Evolutionary conservation across 2,329 filamentous ascomycete genomes (phyloP), one percentile per base, ranked within the genome.

Genomic region (Xylariomycetidae sp.): DNA sequence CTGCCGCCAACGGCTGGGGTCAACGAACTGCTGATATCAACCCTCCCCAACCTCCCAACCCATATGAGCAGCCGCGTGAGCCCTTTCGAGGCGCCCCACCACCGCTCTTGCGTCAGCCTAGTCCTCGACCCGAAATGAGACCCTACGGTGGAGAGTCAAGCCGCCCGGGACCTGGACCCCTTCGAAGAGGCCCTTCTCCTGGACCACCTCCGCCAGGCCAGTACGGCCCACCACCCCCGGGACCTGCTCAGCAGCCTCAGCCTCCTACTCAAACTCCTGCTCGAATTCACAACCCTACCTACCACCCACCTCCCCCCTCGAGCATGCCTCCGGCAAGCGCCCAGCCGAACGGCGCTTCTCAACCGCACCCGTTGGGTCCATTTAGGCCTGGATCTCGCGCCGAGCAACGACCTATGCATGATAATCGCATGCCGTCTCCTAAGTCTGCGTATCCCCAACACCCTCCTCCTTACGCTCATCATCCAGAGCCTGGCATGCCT

Each of bases 361-460:
- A 59, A 22, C 58, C 64, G 4, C 69, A 70, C 31, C 62, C 66
- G 13, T 63, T 87, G 49, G 81, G 85, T 48, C 76, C 82, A 13
- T 95, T 90, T 64, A 78, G 81, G 37, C 76, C 80, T 19, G 79
- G 79, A 49, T 93, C 85, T 57, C 77, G 85, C n/a, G 77, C 83
- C 31, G 90, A 95, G 46, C 80, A 88, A 20, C 48, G 54, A 29
- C 78, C 88, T 32, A 73, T 92, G 43, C 76, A 90, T 45, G 89
- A 95, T 46, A 86, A 82, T 53, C 79, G 85, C 39, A 84, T 89
- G 61, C 77, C 85, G n/a, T 95, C 90, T n/a, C 89, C 89, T 38
- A 89, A 88, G 52, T 83, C 86, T 24, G 79, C 78, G 6, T 95
- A 92, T 52, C 80, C 83, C 5, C 85, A 89, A 50, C 85, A 85